These are phyloP conservation scores for thale cress (Arabidopsis thaliana) DNA, from an alignment of 345 rosid species.

Conservation along the genomic window DNA sequence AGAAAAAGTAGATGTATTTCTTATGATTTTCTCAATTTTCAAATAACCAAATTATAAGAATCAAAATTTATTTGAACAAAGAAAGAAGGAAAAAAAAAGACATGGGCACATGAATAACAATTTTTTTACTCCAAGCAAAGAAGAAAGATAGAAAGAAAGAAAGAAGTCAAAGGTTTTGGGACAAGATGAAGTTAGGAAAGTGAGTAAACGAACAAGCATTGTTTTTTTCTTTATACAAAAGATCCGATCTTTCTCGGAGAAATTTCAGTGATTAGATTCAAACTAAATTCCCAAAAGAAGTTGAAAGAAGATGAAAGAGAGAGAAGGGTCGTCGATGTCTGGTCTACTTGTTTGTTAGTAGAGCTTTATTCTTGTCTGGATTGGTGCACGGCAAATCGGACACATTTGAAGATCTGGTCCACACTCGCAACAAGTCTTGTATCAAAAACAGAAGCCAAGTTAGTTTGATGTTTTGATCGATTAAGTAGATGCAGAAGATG, in stretches of 20 bases:
- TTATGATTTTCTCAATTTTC: not conserved
- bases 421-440: conserved; percentile 89
- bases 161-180: conserved; percentile 12
- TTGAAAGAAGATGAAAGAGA: conserved; percentile 20
- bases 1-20: conserved; percentile 26
- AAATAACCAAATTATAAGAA: not conserved
- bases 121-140: conserved; percentile 31
- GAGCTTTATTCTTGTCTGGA: conserved; percentile 83
- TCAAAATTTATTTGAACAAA: not conserved
- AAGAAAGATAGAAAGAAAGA: conserved; percentile 25
- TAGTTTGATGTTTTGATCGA: conserved; percentile 9
- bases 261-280: conserved; percentile 36
- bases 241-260: conserved; percentile 36
- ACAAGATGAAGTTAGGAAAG: conserved; percentile 18
- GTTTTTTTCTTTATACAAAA: conserved; percentile 21
- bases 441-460: conserved; percentile 19
- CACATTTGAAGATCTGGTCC: conserved; percentile 73
- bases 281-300: conserved; percentile 32
- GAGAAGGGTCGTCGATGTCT: conserved; percentile 1
- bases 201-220: conserved; percentile 25
- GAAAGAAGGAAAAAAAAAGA: not conserved
- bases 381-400: conserved; percentile 81
- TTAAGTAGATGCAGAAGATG: not conserved
- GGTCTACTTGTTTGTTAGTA: conserved; percentile 52
- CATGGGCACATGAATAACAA: conserved; percentile 1